These are phyloP conservation scores for Camellia lanceoleosa DNA, from an alignment of 148 eudicot species.

Conservation along the genomic window DNA sequence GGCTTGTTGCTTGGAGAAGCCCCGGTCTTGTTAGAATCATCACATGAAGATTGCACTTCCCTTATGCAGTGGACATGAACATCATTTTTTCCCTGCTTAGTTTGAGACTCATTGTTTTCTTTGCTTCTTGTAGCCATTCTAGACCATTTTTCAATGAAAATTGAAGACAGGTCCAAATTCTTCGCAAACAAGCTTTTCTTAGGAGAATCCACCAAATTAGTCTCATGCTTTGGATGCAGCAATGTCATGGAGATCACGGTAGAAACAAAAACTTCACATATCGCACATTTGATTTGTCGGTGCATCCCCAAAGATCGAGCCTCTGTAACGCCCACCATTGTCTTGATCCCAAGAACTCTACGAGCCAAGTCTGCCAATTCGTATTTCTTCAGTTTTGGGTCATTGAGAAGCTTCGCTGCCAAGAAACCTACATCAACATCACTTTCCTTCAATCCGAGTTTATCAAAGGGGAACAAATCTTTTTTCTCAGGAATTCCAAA, in stretches of 20 bases:
- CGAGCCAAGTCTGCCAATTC: conserved; percentile 36
- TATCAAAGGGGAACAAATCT: conserved; percentile 35
- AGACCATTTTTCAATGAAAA: conserved; percentile 24
- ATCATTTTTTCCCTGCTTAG: too few species aligned
- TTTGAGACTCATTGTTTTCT: not conserved
- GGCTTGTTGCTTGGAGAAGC: conserved; percentile 7
- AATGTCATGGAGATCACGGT: conserved; percentile 23
- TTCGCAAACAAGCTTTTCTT: conserved; percentile 19
- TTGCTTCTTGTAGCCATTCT: conserved; percentile 12
- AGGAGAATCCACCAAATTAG: not conserved
- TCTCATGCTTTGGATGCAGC: conserved; percentile 15
- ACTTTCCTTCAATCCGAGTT: conserved; percentile 26
- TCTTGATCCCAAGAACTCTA: conserved; percentile 34
- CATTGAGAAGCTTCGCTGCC: conserved; percentile 30
- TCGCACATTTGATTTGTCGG: not conserved
- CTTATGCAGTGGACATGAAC: not conserved
- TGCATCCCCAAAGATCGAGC: conserved; percentile 30
- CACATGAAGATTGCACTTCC: not conserved
- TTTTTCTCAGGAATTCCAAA: conserved; percentile 38
- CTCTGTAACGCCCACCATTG: conserved; percentile 35
- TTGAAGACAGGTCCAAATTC: conserved; percentile 18
- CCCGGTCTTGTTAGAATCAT: not conserved
- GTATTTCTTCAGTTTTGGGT: conserved; percentile 24
- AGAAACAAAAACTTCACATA: conserved; percentile 31
- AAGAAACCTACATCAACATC: conserved; percentile 33